Percentiles rank a stretch among this genome's conserved stretches.
Evolutionary conservation across 805 yeast species (phyloP).

Genomic region (Lipomyces chichibuensis): DNA sequence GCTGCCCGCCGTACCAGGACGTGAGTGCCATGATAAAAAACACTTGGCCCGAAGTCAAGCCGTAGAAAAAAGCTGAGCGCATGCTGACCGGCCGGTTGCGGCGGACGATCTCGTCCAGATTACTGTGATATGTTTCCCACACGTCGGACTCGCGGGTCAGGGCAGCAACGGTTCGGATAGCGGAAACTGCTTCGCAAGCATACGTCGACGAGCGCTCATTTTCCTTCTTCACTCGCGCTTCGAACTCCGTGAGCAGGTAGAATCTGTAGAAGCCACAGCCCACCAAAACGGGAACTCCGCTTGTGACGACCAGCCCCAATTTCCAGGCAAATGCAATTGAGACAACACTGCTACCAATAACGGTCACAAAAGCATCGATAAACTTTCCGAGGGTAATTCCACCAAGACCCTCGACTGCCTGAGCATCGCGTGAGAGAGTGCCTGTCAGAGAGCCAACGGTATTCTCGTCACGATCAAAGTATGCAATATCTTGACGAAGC

Average conservation of each 20-base stretch:
- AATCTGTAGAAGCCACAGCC: constrained; percentile 49
- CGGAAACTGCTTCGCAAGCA: constrained; percentile 48
- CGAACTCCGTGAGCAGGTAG: constrained; percentile 43
- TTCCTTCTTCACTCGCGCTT: constrained; percentile 46
- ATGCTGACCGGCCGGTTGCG: constrained; percentile 44
- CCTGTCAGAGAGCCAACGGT: constrained; percentile 40
- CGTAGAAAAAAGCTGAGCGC: constrained; percentile 45
- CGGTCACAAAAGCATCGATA: constrained; percentile 44
- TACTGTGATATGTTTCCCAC: constrained; percentile 40
- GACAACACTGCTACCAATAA: constrained; percentile 46
- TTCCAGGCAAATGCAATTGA: constrained; percentile 49
- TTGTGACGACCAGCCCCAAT: constrained; percentile 49
- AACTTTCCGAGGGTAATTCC: constrained; percentile 43
- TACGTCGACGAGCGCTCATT: constrained; percentile 47
- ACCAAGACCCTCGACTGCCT: constrained; percentile 41
- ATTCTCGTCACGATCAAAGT: constrained; percentile 40
- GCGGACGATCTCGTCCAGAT: constrained; percentile 23
- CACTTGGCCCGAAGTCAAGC: constrained; percentile 47
- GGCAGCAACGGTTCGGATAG: constrained; percentile 51
- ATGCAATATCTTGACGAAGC: constrained; percentile 40
- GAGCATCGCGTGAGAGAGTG: constrained; percentile 40
- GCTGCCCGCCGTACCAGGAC: constrained; percentile 50
- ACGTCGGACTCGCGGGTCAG: constrained; percentile 50
- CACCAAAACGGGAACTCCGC: constrained; percentile 44
- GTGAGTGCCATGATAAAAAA: constrained; percentile 50